phyloP scores from a whole-genome alignment of 371 early-diverging fungal genomes.

The Encephalitozoon cuniculi region DNA sequence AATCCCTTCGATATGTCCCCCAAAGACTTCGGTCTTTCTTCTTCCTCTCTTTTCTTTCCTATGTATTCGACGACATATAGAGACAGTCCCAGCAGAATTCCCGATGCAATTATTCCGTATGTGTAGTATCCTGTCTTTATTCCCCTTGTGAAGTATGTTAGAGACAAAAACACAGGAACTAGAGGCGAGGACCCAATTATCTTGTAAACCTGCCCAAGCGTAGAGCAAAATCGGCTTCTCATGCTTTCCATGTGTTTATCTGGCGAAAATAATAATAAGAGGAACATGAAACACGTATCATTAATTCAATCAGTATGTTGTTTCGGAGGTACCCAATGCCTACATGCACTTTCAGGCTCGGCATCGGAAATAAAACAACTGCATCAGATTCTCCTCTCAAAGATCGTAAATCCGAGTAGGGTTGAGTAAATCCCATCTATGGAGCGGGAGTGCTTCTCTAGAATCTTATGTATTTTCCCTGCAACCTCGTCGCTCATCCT shows the following conservation, averaged over 20 bases:
- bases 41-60: neutral
- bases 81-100: neutral
- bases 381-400: neutral
- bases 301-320: neutral
- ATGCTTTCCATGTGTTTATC: neutral
- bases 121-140: neutral
- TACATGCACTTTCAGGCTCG: neutral
- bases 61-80: neutral
- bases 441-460: neutral
- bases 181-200: neutral
- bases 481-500: neutral
- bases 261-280: neutral
- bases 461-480: neutral
- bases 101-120: neutral
- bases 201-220: neutral
- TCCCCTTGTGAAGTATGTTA: neutral
- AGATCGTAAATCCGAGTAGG: neutral
- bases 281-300: slow-evolving; percentile 1
- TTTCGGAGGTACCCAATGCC: neutral
- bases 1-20: neutral
- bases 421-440: neutral
- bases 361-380: neutral
- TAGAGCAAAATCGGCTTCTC: neutral
- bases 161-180: slow-evolving; percentile 1
- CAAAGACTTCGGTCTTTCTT: neutral